Evolutionary conservation across 805 yeast species (phyloP), one percentile per base, ranked within the genome.

Genomic region (Hanseniaspora meyeri): DNA sequence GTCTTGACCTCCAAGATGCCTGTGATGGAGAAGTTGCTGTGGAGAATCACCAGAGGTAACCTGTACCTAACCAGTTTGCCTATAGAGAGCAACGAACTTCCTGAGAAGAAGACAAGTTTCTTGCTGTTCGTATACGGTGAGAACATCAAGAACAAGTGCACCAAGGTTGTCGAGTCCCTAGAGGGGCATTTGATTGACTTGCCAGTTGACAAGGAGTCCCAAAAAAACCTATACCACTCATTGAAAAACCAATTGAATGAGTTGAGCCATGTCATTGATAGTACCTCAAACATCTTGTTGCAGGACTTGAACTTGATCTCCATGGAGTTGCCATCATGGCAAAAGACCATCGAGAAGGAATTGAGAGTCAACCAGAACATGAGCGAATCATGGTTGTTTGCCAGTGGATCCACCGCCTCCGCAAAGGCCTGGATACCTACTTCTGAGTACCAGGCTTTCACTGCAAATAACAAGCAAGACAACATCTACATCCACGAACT

Each of bases 401-500:
- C 43, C 32, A 57, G 46, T 27, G 76, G 88, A 66, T 77, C 80
- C 64, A 82, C 82, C 65, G 74, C 80, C 49, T 84, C 79, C 52
- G 86, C 81, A 36, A 87, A 81, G 73, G 88, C 87, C 47, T 84
- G 86, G 95, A 77, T 79, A 39, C 89, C 89, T 38, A 70, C 70
- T 11, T 72, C 73, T 55, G 85, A 81, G 58, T 69, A 81, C 48
- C 66, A 64, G 7, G 66, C 70, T 12, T 68, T 84, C 57, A 63
- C 62, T 12, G 66, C 75, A 17, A 39, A 46, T 11, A 27, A 45
- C 29, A 27, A 43, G 14, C 54, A 36, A 24, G 54, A 49, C 16
- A 74, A 73, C 59, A 75, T 79, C 1, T 74, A 80, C 38, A 71
- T 81, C 27, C 83, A 83, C 65, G 79, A 80, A 24, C 67, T 86